These are phyloP conservation scores for Ilyonectria robusta DNA, from an alignment of 2,329 filamentous ascomycete genomes.

Conservation along the genomic window DNA sequence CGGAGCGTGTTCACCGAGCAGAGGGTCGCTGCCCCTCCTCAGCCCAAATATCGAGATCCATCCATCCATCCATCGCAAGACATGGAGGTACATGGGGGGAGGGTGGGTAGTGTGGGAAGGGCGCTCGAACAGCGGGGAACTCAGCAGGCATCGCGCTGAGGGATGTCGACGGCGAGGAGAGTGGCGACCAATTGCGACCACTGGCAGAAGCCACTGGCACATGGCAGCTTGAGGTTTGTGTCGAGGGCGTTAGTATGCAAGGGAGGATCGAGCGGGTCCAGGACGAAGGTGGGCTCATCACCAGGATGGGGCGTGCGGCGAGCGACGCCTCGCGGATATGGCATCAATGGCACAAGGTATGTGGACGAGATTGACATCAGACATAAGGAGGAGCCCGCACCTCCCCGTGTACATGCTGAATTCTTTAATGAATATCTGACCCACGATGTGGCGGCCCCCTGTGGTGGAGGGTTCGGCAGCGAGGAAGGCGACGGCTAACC, in stretches of 20 bases:
- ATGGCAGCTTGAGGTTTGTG: slow-evolving; percentile 54
- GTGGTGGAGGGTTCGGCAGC: slow-evolving; percentile 33
- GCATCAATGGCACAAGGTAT: slow-evolving; percentile 52
- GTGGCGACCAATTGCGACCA: slow-evolving; percentile 49
- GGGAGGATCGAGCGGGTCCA: slow-evolving; percentile 52
- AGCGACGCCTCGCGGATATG: slow-evolving; percentile 39
- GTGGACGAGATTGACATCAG: slow-evolving; percentile 59
- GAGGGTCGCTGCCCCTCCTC: slow-evolving; percentile 48
- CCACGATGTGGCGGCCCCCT: slow-evolving; percentile 36
- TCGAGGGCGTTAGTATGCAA: slow-evolving; percentile 55
- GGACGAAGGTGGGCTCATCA: slow-evolving; percentile 43
- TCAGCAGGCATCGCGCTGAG: slow-evolving; percentile 47
- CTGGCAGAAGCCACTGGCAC: slow-evolving; percentile 50
- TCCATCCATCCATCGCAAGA: slow-evolving; percentile 50
- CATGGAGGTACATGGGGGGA: slow-evolving; percentile 35
- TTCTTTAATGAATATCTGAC: slow-evolving; percentile 47
- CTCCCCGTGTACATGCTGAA: slow-evolving; percentile 45
- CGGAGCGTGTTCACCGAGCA: slow-evolving; percentile 54
- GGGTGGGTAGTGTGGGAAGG: slow-evolving; percentile 44
- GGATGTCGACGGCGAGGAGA: slow-evolving; percentile 45
- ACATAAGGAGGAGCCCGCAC: slow-evolving; percentile 48
- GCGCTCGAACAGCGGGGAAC: slow-evolving; percentile 45
- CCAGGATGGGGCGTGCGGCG: slow-evolving; percentile 44
- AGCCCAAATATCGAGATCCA: slow-evolving; percentile 54
- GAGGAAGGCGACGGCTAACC: slow-evolving; percentile 33